Percentiles rank a stretch among this genome's conserved stretches.
Evolutionary conservation across 2,329 filamentous ascomycete species (phyloP).

Genomic region (Colletotrichum lentis): DNA sequence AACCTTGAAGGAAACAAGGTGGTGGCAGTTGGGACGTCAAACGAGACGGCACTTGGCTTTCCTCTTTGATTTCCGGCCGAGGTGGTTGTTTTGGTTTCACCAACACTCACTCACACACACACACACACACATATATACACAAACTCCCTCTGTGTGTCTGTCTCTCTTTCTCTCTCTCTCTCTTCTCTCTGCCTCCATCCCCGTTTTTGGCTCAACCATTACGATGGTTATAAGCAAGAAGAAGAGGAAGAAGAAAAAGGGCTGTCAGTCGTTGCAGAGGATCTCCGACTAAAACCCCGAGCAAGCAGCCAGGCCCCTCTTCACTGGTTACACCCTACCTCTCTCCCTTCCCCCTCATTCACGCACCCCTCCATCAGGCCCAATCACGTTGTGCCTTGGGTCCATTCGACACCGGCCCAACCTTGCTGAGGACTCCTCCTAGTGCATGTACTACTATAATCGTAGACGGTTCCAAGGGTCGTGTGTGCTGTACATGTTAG

Average conservation of each 20-base stretch:
- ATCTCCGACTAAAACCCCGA: slow-evolving; percentile 30
- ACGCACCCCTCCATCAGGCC: slow-evolving; percentile 14
- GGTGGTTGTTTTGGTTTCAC: neutral
- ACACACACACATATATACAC: no score
- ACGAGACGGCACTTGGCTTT: slow-evolving; percentile 9
- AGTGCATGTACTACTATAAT: no score
- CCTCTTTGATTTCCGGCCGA: neutral
- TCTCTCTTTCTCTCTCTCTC: no score
- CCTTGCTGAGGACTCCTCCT: slow-evolving; percentile 13
- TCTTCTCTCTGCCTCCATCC: no score
- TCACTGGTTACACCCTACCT: slow-evolving; percentile 19
- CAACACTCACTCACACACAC: neutral
- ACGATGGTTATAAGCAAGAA: no score
- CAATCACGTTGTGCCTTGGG: slow-evolving; percentile 21
- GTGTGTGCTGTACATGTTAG: neutral
- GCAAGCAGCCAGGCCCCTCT: slow-evolving; percentile 25
- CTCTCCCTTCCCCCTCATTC: neutral
- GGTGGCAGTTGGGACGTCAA: slow-evolving; percentile 21
- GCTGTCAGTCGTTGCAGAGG: slow-evolving; percentile 21
- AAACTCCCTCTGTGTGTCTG: no score
- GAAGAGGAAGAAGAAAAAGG: neutral
- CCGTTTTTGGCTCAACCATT: no score
- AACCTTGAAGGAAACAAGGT: slow-evolving; percentile 14
- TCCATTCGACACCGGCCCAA: slow-evolving; percentile 20
- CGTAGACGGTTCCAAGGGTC: no score